Conservation (phyloP, 257 asterid species). For the Paulownia fortunei region DNA sequence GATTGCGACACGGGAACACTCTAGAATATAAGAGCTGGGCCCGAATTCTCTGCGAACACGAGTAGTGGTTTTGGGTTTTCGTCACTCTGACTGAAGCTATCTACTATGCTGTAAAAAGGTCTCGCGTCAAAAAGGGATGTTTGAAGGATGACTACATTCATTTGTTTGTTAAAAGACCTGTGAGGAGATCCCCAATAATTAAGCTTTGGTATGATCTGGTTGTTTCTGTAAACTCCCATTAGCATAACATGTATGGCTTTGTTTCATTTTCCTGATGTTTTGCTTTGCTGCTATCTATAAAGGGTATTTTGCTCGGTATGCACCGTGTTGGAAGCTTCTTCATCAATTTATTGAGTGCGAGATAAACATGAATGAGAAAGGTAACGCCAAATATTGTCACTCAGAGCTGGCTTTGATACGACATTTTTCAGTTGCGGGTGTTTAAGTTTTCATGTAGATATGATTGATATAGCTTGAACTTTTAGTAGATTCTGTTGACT, state of each 20-base stretch:
- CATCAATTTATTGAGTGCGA: conserved; percentile 52
- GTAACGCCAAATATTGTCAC: conserved; percentile 40
- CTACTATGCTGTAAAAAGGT: conserved; percentile 30
- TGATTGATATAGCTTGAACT: background rate
- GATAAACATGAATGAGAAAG: conserved; percentile 26
- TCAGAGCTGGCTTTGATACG: conserved; percentile 63
- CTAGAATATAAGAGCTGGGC: background rate
- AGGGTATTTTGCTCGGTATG: conserved; percentile 62
- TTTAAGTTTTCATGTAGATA: background rate
- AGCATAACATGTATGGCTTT: background rate
- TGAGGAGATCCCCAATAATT: conserved; percentile 48
- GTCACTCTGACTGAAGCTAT: background rate
- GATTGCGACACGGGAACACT: background rate
- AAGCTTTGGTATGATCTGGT: conserved; percentile 41
- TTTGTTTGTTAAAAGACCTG: conserved; percentile 61
- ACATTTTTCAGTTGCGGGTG: conserved; percentile 55
- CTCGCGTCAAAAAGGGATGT: conserved; percentile 58
- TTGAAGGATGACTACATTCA: conserved; percentile 63
- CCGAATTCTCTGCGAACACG: background rate
- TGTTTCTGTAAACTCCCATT: background rate
- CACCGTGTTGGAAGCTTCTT: conserved; percentile 47
- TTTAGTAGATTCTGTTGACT: background rate
- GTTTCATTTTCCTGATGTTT: background rate
- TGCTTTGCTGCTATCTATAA: background rate
- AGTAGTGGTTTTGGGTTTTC: background rate